phyloP scores from a whole-genome alignment of 768 basidiomycete genomes.

The Mycena alexandri region DNA sequence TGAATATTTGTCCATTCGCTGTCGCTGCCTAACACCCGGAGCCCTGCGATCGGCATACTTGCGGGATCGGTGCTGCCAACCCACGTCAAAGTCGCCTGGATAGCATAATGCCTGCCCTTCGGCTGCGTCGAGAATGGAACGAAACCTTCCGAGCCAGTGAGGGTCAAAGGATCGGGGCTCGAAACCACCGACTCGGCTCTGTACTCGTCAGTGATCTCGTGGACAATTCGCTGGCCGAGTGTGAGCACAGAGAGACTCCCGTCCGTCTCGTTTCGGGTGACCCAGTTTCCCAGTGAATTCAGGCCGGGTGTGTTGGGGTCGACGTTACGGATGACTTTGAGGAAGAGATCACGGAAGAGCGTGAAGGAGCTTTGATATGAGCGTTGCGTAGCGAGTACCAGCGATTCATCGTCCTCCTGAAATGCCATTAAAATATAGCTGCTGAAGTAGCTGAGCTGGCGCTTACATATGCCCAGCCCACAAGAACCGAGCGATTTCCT shows the following conservation, averaged over 20 bases:
- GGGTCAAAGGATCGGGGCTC: constrained; percentile 3
- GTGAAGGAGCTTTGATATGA: constrained; percentile 34
- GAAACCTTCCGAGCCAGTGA: constrained; percentile 26
- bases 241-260: constrained; percentile 30
- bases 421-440: not conserved
- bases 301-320: constrained; percentile 30
- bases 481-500: constrained; percentile 31
- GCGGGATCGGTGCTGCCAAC: constrained; percentile 21
- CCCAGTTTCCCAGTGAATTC: constrained; percentile 28
- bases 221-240: constrained; percentile 29
- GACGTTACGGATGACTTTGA: constrained; percentile 34
- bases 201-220: constrained; percentile 28
- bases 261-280: constrained; percentile 30
- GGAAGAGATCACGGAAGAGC: constrained; percentile 34
- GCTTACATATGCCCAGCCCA: constrained; percentile 32
- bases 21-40: constrained; percentile 28
- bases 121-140: constrained; percentile 32
- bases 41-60: constrained; percentile 29
- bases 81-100: constrained; percentile 31
- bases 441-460: too few relatives aligned
- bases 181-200: constrained; percentile 27
- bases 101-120: constrained; percentile 29
- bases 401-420: constrained; percentile 32
- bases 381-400: constrained; percentile 30
- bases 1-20: constrained; percentile 31